Evolutionary conservation across 2,329 filamentous ascomycete genomes (phyloP), one percentile per base, ranked within the genome.

Genomic region (Ceratocystis destructans): DNA sequence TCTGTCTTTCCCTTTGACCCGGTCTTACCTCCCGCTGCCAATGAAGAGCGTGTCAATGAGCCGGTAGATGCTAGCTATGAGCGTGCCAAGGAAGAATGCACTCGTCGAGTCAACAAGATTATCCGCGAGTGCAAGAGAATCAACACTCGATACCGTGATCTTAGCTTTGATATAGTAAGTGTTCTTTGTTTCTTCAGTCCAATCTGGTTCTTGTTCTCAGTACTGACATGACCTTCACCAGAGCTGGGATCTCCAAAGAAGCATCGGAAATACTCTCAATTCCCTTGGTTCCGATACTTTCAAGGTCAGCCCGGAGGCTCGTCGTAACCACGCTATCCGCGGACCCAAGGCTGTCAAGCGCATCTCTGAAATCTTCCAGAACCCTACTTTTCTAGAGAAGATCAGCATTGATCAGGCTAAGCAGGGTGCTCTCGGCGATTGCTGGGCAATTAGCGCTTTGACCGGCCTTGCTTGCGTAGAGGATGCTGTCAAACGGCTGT

Each of bases 361-460:
- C 64, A 82, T 82, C 0, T 78, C 90, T 76, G 87, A 90, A 72
- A 88, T 90, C 48, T 91, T 87, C 70, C 86, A 90, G 70, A 84
- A 85, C 22, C 87, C 88, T 0, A 84, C 82, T 2, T 93, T 93
- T 72, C 76, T 84, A 75, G 75, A 77, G 63, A 85, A 83, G 63
- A 78, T 89, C 67, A 83, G 85, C 70, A 85, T 87, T 12, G 83
- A 85, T 66, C 89, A 94, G 73, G 83, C 92, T 67, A 88, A 89
- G 71, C 89, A 94, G 72, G 89, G 89, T 1, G 81, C 80, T 50
- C 81, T 88, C 46, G 89, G 89, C n/a, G 84, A 93, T 72, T 94
- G 89, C 76, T 93, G 89, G 88, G 82, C 91, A 64, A 86, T 94
- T 75, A 87, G 89, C 5, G 87, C 87, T 25, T 76, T 95, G 33